Conservation (phyloP, 2,329 filamentous ascomycete genomes). For the Bipolaris bicolor region DNA sequence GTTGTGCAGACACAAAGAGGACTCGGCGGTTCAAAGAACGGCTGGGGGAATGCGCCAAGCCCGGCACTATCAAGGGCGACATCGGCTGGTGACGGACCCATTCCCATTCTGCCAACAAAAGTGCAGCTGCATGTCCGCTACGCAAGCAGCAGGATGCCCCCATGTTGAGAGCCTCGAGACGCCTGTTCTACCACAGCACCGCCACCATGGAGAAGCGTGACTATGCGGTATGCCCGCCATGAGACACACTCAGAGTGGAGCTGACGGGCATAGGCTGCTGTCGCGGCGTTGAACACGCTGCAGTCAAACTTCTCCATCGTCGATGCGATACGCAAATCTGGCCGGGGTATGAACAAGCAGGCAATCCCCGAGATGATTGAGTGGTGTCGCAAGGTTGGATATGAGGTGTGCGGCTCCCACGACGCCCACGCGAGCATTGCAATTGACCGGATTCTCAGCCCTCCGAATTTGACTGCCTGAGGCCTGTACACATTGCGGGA, state of each 20-base stretch:
- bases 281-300: slow-evolving; percentile 74
- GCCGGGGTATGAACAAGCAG: slow-evolving; percentile 72
- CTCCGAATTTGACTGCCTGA: slow-evolving; percentile 65
- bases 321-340: slow-evolving; percentile 77
- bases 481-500: slow-evolving; percentile 82
- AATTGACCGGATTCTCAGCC: slow-evolving; percentile 53
- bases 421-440: neutral
- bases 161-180: slow-evolving; percentile 39
- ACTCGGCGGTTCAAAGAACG: neutral
- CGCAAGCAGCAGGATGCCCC: slow-evolving; percentile 29
- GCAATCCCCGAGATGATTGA: slow-evolving; percentile 82
- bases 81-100: slow-evolving; percentile 31
- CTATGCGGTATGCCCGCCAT: slow-evolving; percentile 39
- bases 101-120: slow-evolving; percentile 17
- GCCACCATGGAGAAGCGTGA: slow-evolving; percentile 42
- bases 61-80: slow-evolving; percentile 17
- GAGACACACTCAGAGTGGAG: neutral
- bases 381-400: slow-evolving; percentile 78
- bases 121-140: slow-evolving; percentile 4
- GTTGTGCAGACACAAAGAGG: neutral
- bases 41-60: neutral
- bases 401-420: slow-evolving; percentile 64
- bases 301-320: slow-evolving; percentile 81
- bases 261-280: slow-evolving; percentile 63
- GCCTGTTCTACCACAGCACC: slow-evolving; percentile 25